Percentiles rank a stretch among this genome's conserved stretches.
phyloP scores from a whole-genome alignment of 768 basidiomycete species.

The Coprinopsis marcescibilis region DNA sequence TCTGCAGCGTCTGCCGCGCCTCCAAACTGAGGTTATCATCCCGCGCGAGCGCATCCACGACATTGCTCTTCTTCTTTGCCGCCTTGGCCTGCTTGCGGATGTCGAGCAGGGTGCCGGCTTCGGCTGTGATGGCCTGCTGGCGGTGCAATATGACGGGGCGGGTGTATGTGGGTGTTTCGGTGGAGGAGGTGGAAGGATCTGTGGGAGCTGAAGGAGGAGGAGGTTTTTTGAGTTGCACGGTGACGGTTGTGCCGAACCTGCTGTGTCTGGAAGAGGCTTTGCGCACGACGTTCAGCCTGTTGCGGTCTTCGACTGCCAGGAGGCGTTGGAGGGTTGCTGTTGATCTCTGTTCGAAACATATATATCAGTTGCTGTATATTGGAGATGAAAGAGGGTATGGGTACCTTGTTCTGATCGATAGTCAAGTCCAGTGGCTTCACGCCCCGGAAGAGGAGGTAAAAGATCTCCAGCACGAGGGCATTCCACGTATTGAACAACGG shows the following conservation, averaged over 20 bases:
- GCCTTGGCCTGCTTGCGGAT: constrained; percentile 54
- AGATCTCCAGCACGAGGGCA: constrained; percentile 85
- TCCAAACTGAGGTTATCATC: constrained; percentile 66
- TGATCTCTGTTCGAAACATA: constrained; percentile 47
- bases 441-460: constrained; percentile 85
- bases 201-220: constrained; percentile 7
- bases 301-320: constrained; percentile 69
- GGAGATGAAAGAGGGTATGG: constrained; percentile 10
- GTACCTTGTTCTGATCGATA: constrained; percentile 61
- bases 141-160: constrained; percentile 76
- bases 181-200: constrained; percentile 33
- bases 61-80: constrained; percentile 56
- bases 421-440: constrained; percentile 57
- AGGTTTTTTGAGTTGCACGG: constrained; percentile 35
- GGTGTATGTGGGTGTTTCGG: constrained; percentile 21
- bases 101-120: constrained; percentile 68
- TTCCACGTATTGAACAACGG: constrained; percentile 84
- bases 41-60: constrained; percentile 59
- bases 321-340: constrained; percentile 64
- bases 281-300: constrained; percentile 50
- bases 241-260: constrained; percentile 92
- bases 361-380: constrained; percentile 3
- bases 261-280: constrained; percentile 76
- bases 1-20: constrained; percentile 58
- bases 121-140: constrained; percentile 69